phyloP scores from a whole-genome alignment of 2,329 filamentous ascomycete genomes.

The Penicillium digitatum region DNA sequence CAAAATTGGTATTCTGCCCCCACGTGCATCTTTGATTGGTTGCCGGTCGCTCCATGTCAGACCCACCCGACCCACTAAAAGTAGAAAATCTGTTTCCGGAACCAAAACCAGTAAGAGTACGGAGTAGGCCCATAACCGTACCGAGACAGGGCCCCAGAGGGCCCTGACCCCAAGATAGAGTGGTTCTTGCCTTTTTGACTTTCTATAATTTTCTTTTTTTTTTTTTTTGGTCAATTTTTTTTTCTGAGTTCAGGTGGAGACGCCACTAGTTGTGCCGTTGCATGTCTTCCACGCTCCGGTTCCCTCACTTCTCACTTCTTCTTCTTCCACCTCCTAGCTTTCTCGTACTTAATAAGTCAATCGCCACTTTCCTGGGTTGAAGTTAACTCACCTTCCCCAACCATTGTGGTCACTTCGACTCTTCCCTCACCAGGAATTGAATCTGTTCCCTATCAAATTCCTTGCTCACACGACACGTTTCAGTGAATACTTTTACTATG shows the following conservation, averaged over 20 bases:
- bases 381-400: not conserved
- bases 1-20: conserved; percentile 25
- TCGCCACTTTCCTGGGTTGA: not conserved
- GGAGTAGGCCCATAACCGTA: not conserved
- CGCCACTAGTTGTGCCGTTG: not conserved
- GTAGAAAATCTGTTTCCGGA: conserved; percentile 5
- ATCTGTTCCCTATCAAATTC: not conserved
- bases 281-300: not conserved
- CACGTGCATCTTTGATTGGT: conserved; percentile 35
- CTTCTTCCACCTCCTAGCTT: not conserved
- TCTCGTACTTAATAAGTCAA: not conserved
- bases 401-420: not conserved
- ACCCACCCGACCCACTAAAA: not conserved
- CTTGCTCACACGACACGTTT: conserved; percentile 10
- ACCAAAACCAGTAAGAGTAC: not conserved
- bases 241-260: not conserved
- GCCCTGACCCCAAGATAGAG: not conserved
- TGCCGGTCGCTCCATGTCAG: conserved; percentile 8
- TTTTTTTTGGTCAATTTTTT: conserved; percentile 2
- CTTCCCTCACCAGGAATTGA: not conserved
- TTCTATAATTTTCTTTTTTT: conserved; percentile 5
- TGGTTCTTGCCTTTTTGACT: not conserved
- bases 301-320: not conserved
- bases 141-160: not conserved
- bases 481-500: conserved; percentile 25